A percentile compares a stretch with the other conserved stretches of the same genome.
Conservation (phyloP, 2,329 filamentous ascomycete genomes). For the Trichophyton equinum region DNA sequence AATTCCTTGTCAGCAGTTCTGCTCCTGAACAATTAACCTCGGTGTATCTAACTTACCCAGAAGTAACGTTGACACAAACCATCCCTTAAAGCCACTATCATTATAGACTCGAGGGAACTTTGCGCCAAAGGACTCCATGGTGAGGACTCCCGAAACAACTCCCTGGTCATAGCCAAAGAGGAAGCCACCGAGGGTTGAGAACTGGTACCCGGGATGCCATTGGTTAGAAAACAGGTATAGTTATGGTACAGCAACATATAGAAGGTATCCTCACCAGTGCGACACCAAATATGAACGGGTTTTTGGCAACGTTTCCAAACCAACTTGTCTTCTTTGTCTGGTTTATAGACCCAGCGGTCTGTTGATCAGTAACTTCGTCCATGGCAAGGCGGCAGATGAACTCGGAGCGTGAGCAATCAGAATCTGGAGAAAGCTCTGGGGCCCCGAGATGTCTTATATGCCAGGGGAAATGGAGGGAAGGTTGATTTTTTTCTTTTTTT, state of each 20-base stretch:
- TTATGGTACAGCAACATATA: constrained; percentile 1
- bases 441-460: not conserved
- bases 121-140: constrained; percentile 36
- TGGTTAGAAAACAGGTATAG: constrained; percentile 4
- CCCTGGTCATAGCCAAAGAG: constrained; percentile 42
- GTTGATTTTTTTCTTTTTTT: not conserved
- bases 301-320: constrained; percentile 20
- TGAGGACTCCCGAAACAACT: constrained; percentile 37
- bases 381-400: not conserved
- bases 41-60: constrained; percentile 22
- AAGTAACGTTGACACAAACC: constrained; percentile 41
- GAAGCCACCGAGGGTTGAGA: constrained; percentile 33
- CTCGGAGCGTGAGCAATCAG: not conserved
- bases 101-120: constrained; percentile 30
- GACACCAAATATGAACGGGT: constrained; percentile 36
- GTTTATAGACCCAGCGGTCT: not conserved
- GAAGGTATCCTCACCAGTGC: constrained; percentile 25
- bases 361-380: not conserved
- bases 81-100: constrained; percentile 39
- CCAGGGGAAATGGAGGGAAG: no score
- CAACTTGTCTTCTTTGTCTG: not conserved
- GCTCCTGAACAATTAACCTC: not conserved
- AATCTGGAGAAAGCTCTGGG: not conserved
- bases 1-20: not conserved
- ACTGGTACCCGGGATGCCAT: constrained; percentile 16